Conservation (phyloP, 257 asterid genomes). For the Solanum pennellii region DNA sequence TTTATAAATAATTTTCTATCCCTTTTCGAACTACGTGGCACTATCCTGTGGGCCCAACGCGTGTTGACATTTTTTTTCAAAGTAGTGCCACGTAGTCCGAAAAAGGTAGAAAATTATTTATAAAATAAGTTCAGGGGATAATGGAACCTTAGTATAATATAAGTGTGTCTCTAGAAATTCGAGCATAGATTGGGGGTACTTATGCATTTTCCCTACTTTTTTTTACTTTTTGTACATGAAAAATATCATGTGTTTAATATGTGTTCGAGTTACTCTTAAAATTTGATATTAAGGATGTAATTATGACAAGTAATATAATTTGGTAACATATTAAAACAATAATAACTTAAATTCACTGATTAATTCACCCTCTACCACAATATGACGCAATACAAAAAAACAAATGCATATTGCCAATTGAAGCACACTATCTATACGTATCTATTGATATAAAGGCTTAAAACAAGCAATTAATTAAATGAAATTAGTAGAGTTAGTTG, state of each 20-base stretch:
- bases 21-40: too few relatives aligned
- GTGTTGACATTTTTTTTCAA: too few relatives aligned
- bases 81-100: too few relatives aligned
- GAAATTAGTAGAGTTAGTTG: neutral
- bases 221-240: neutral
- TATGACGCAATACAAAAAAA: neutral
- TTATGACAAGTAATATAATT: neutral
- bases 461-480: neutral
- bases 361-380: neutral
- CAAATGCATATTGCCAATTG: neutral
- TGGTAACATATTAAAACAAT: neutral
- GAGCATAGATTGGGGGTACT: accelerated
- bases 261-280: neutral
- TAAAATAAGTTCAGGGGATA: too few relatives aligned
- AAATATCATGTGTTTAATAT: neutral
- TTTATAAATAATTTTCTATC: too few relatives aligned
- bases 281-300: neutral
- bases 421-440: neutral
- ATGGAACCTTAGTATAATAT: too few relatives aligned
- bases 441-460: neutral
- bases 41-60: too few relatives aligned
- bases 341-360: neutral
- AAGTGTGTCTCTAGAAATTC: too few relatives aligned
- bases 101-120: too few relatives aligned
- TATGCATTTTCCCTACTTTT: too few relatives aligned